Conservation (phyloP, 352 stramenopile genomes). For the Globisporangium takayamanum region DNA sequence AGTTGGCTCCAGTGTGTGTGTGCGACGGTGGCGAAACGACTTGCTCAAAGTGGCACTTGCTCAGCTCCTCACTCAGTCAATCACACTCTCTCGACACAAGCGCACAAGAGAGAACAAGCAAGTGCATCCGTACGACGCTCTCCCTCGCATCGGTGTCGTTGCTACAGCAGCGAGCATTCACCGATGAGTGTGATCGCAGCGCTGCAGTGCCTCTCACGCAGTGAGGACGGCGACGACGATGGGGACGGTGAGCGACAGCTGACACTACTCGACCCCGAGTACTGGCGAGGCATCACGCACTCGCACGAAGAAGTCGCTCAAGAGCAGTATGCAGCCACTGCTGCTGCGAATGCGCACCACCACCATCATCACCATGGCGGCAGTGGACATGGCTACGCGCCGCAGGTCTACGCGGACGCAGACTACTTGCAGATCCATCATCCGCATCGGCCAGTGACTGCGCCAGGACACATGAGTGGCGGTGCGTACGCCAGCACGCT, state of each 20-base stretch:
- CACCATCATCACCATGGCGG: neutral
- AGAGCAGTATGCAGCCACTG: constrained; percentile 7
- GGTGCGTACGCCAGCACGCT: constrained; percentile 8
- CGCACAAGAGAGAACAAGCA: too few species aligned
- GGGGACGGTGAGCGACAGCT: constrained; percentile 26
- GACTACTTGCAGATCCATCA: neutral
- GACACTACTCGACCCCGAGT: constrained; percentile 62
- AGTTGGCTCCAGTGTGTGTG: too few species aligned
- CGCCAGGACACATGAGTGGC: constrained; percentile 6
- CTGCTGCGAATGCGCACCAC: constrained; percentile 7
- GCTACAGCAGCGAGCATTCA: too few species aligned
- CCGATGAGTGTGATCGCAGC: constrained; percentile 25
- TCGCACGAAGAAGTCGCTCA: constrained; percentile 24
- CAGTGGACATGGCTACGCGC: neutral
- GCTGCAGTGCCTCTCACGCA: constrained; percentile 35
- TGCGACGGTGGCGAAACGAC: too few species aligned
- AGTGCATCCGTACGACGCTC: too few species aligned
- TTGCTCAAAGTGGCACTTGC: too few species aligned
- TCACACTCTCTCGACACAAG: too few species aligned
- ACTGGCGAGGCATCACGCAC: constrained; percentile 69
- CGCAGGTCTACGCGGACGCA: neutral
- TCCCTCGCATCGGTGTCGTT: too few species aligned
- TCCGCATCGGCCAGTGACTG: constrained; percentile 20
- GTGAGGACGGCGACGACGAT: constrained; percentile 23
- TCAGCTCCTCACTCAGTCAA: too few species aligned